Percentiles rank a stretch among this genome's conserved stretches.
phyloP scores from a whole-genome alignment of 352 stramenopile genomes.

The Plasmopara muralis region DNA sequence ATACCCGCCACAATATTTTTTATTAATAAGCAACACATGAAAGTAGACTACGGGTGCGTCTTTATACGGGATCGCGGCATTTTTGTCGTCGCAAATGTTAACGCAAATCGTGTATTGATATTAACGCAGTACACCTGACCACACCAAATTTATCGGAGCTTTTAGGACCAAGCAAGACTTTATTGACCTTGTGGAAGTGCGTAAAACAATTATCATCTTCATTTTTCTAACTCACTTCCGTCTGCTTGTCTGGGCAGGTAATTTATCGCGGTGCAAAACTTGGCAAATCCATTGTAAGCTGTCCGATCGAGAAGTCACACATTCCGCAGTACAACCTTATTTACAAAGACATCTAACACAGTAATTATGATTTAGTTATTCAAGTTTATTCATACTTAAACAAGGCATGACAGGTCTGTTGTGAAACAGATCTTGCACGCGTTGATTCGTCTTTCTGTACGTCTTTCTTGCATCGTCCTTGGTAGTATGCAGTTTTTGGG shows the following conservation, averaged over 20 bases:
- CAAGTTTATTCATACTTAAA: conserved; percentile 24
- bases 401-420: conserved; percentile 37
- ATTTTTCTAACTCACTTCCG: neutral
- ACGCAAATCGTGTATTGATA: neutral
- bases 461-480: conserved; percentile 29
- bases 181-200: conserved; percentile 82
- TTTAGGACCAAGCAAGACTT: conserved; percentile 74
- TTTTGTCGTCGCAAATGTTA: neutral
- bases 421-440: conserved; percentile 52
- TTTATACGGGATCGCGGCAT: neutral
- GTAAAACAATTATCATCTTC: neutral
- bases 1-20: conserved; percentile 85
- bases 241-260: conserved; percentile 32
- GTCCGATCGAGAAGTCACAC: conserved; percentile 64
- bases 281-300: conserved; percentile 77
- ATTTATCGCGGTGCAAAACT: conserved; percentile 74
- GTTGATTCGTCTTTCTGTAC: conserved; percentile 50
- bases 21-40: conserved; percentile 85
- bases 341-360: conserved; percentile 72
- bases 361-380: conserved; percentile 6
- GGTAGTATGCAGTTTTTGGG: conserved; percentile 16
- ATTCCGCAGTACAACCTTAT: conserved; percentile 80
- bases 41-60: conserved; percentile 82
- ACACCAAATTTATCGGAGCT: conserved; percentile 85
- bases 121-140: conserved; percentile 59